Evolutionary conservation across 2,329 filamentous ascomycete genomes (phyloP).

Genomic region (Pseudopithomyces chartarum): DNA sequence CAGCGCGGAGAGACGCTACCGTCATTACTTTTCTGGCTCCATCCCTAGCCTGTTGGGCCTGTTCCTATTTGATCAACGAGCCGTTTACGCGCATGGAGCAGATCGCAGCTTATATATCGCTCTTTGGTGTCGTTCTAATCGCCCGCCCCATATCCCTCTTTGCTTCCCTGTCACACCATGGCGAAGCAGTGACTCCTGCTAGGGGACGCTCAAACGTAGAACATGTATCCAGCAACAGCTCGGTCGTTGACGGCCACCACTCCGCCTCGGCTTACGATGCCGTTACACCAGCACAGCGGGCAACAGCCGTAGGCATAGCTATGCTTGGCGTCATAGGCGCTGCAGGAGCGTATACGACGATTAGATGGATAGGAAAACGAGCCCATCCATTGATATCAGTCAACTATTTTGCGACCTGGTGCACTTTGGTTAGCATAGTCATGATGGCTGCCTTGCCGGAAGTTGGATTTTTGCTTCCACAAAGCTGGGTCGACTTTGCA

Average conservation of each 20-base stretch:
- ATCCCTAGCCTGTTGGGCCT: slow-evolving; percentile 77
- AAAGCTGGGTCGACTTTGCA: slow-evolving; percentile 63
- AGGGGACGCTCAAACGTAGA: slow-evolving; percentile 37
- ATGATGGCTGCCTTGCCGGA: slow-evolving; percentile 63
- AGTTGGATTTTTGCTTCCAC: slow-evolving; percentile 63
- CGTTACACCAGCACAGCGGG: slow-evolving; percentile 66
- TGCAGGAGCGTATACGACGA: slow-evolving; percentile 73
- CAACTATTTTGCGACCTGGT: slow-evolving; percentile 79
- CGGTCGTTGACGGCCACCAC: slow-evolving; percentile 20
- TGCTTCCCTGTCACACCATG: slow-evolving; percentile 30
- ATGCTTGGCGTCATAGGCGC: slow-evolving; percentile 79
- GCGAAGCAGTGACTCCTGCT: slow-evolving; percentile 32
- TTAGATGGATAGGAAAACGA: slow-evolving; percentile 78
- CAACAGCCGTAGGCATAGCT: slow-evolving; percentile 72
- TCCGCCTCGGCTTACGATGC: slow-evolving; percentile 46
- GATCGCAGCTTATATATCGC: slow-evolving; percentile 73
- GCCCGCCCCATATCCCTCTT: slow-evolving; percentile 71
- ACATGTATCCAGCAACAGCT: slow-evolving; percentile 37
- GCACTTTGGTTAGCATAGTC: slow-evolving; percentile 68
- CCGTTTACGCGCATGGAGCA: slow-evolving; percentile 80
- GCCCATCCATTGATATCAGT: slow-evolving; percentile 84
- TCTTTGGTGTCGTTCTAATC: slow-evolving; percentile 82
- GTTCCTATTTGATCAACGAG: slow-evolving; percentile 75
- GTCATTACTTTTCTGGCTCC: slow-evolving; percentile 89
- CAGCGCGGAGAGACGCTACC: slow-evolving; percentile 84